A percentile compares a stretch with the other conserved stretches of the same genome.
These are phyloP conservation scores for Xylaria sp. DNA, from an alignment of 2,329 filamentous ascomycete genomes.

Conservation along the genomic window DNA sequence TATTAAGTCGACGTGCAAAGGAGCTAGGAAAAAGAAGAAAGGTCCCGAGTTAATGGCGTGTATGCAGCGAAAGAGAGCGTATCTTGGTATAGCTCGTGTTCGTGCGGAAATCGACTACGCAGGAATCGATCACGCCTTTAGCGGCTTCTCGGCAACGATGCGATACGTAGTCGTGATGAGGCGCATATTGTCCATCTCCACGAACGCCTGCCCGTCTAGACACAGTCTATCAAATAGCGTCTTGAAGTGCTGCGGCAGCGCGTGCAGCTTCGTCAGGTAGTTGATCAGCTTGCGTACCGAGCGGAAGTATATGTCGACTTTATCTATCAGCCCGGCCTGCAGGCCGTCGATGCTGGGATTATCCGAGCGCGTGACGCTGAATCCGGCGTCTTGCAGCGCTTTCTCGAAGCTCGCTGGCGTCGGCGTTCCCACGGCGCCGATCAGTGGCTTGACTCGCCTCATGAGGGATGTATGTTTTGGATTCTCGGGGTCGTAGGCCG, in stretches of 20 bases:
- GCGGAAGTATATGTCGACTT: conserved; percentile 65
- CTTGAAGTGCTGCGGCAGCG: conserved; percentile 63
- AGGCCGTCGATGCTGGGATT: conserved; percentile 63
- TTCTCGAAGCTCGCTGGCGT: conserved; percentile 60
- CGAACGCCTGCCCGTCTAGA: conserved; percentile 64
- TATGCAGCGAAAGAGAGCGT: not conserved
- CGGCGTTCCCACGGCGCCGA: conserved; percentile 65
- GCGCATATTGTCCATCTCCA: conserved; percentile 66
- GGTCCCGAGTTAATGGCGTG: not conserved
- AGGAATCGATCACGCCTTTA: not conserved
- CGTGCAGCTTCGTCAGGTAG: conserved; percentile 58
- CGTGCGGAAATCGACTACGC: no score
- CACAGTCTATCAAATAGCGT: conserved; percentile 64
- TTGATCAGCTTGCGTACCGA: conserved; percentile 61
- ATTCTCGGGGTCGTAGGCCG: conserved; percentile 59
- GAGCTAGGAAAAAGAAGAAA: not conserved
- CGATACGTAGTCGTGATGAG: conserved; percentile 64
- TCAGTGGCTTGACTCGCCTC: conserved; percentile 65
- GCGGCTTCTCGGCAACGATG: conserved; percentile 60
- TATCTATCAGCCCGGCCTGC: conserved; percentile 64
- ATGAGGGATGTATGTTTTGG: conserved; percentile 62
- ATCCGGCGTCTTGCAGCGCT: conserved; percentile 59
- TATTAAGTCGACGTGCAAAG: not conserved
- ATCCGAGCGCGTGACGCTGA: conserved; percentile 59
- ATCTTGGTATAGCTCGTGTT: not conserved